A percentile compares a stretch with the other conserved stretches of the same genome.
These are phyloP conservation scores for Phallus indusiatus DNA, from an alignment of 768 basidiomycete genomes.

Conservation along the genomic window DNA sequence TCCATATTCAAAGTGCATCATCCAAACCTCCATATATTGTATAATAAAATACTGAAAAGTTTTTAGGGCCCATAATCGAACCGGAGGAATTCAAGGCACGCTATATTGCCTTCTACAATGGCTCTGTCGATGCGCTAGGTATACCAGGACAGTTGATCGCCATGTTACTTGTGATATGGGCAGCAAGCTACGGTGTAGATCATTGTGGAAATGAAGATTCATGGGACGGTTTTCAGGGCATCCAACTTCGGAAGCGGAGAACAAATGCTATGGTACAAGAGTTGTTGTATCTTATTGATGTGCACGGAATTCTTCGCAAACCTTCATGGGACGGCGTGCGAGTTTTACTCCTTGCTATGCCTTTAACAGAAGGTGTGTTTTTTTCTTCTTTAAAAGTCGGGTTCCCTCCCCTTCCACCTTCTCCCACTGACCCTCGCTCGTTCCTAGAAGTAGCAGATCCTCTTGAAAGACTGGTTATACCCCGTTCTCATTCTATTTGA, in stretches of 20 bases:
- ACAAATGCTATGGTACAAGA: constrained; percentile 67
- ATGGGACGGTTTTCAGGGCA: constrained; percentile 19
- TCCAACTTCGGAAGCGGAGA: constrained; percentile 38
- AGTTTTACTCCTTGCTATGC: constrained; percentile 66
- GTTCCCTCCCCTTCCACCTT: neutral
- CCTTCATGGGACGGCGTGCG: constrained; percentile 86
- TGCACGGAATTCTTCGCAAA: constrained; percentile 65
- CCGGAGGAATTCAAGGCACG: constrained; percentile 69
- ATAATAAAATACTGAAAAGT: neutral
- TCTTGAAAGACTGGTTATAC: constrained; percentile 33
- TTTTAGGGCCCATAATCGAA: constrained; percentile 76
- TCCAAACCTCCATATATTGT: neutral
- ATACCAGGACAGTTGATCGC: constrained; percentile 67
- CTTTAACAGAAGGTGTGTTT: constrained; percentile 67
- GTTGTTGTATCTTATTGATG: constrained; percentile 71
- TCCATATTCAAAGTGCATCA: constrained; percentile 67
- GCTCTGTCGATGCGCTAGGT: constrained; percentile 46
- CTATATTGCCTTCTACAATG: constrained; percentile 56
- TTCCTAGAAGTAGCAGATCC: constrained; percentile 33
- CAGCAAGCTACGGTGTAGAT: constrained; percentile 79
- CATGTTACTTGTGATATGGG: constrained; percentile 81
- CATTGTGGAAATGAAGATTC: constrained; percentile 56
- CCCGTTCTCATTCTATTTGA: neutral
- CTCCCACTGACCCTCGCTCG: constrained; percentile 7
- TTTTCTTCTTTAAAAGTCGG: constrained; percentile 13